These are phyloP conservation scores for Amborella trichopoda DNA, from an alignment of 164 flowering plant species.

Conservation along the genomic window DNA sequence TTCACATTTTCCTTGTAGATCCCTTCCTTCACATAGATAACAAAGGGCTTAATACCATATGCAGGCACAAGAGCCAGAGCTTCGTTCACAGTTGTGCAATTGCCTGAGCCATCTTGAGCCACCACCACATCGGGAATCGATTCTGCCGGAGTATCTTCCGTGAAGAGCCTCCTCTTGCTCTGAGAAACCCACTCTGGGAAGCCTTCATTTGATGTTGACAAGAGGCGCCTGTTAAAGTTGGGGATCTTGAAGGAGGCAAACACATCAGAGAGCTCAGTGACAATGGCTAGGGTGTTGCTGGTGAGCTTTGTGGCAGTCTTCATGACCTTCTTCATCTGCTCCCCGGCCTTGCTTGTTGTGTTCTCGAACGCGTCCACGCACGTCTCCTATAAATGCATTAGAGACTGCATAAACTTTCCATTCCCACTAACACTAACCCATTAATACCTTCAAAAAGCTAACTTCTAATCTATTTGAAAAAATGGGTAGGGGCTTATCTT, in stretches of 20 bases:
- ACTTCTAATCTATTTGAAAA: no score
- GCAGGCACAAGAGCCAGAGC: slow-evolving; percentile 2
- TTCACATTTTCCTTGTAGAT: slow-evolving; percentile 39
- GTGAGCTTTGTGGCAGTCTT: background rate
- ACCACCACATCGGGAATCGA: slow-evolving; percentile 24
- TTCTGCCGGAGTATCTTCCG: background rate
- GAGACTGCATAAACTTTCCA: no score
- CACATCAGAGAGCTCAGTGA: slow-evolving; percentile 1
- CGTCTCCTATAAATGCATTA: no score
- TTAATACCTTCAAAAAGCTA: no score
- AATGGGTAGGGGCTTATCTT: no score
- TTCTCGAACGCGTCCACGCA: slow-evolving; percentile 7
- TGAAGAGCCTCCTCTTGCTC: slow-evolving; percentile 18
- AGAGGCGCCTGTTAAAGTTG: background rate
- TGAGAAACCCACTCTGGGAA: slow-evolving; percentile 22
- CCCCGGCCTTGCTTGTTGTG: slow-evolving; percentile 1
- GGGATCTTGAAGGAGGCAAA: background rate
- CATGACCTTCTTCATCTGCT: slow-evolving; percentile 3
- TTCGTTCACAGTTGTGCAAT: background rate
- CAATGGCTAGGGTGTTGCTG: slow-evolving; percentile 9
- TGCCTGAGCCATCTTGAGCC: slow-evolving; percentile 4
- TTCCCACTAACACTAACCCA: no score
- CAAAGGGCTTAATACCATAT: slow-evolving; percentile 15
- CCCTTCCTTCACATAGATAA: slow-evolving; percentile 44
- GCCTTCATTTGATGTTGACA: slow-evolving; percentile 7